A percentile compares a stretch with the other conserved stretches of the same genome.
Conservation (phyloP, 805 yeast species). For the Cyberlindnera maclurae region DNA sequence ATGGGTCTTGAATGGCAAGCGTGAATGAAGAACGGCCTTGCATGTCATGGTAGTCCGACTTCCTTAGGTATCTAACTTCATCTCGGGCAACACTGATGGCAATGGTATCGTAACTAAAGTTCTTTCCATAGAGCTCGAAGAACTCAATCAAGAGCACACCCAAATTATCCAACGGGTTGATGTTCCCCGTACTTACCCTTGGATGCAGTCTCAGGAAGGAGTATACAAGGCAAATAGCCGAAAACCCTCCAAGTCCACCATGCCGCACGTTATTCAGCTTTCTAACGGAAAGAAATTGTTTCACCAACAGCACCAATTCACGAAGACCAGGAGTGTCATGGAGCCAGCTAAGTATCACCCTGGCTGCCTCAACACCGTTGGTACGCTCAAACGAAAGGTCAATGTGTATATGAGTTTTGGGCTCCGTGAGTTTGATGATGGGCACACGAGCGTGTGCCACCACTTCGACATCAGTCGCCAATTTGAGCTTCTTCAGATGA, state of each 20-base stretch:
- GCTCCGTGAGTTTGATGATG: slow-evolving; percentile 83
- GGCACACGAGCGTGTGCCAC: slow-evolving; percentile 91
- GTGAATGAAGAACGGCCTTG: slow-evolving; percentile 53
- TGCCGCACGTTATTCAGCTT: slow-evolving; percentile 78
- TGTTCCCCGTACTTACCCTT: slow-evolving; percentile 55
- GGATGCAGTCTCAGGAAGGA: slow-evolving; percentile 80
- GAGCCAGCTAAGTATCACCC: slow-evolving; percentile 69
- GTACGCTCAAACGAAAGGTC: slow-evolving; percentile 87
- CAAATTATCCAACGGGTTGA: slow-evolving; percentile 63
- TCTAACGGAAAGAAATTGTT: slow-evolving; percentile 77
- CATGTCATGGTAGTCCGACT: slow-evolving; percentile 44
- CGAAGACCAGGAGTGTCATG: slow-evolving; percentile 68
- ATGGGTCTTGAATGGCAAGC: slow-evolving; percentile 83
- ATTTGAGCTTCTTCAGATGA: slow-evolving; percentile 47
- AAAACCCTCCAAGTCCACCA: slow-evolving; percentile 93
- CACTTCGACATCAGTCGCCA: slow-evolving; percentile 74
- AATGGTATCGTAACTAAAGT: slow-evolving; percentile 77
- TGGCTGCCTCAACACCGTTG: slow-evolving; percentile 80
- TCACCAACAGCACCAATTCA: slow-evolving; percentile 73
- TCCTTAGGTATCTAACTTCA: slow-evolving; percentile 51
- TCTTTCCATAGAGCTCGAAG: slow-evolving; percentile 85
- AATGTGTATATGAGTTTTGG: slow-evolving; percentile 59
- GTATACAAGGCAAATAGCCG: slow-evolving; percentile 81
- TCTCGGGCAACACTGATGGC: slow-evolving; percentile 59
- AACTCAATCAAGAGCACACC: slow-evolving; percentile 87